Evolutionary conservation across 805 yeast species (phyloP), one percentile per base, ranked within the genome.

Genomic region (Komagataella populi): DNA sequence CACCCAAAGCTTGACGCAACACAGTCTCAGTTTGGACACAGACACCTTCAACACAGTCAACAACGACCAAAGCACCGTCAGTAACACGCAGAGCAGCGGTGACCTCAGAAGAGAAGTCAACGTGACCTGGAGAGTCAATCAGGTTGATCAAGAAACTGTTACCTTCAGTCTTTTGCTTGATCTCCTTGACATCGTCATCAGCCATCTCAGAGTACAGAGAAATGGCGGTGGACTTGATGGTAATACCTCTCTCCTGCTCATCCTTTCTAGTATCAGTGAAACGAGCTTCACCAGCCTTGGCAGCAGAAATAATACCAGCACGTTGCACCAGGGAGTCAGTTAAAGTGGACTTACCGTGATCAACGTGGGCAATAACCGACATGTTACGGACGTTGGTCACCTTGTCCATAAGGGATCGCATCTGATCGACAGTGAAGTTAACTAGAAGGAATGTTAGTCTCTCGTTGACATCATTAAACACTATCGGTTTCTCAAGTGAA

Each of bases 111-210:
- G 97, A 89, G 90, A 91, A 91, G 80, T 91, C 99, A 83, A 91
- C 98, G 97, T 91, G 99, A 87, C 99, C 99, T 77, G 99, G 99
- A 64, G 99, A 93, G 76, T 91, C 99, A 67, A 91, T 91, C 83
- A 91, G 83, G 88, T 91, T 91, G 65, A 91, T 83, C 78, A 91
- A 85, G 84, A 91, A 91, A 72, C 84, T 83, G 84, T 79, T 86
- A 75, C 98, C 98, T 18, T 71, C 84, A 60, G 93, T 83, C 77
- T 85, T 82, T 80, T 93, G 98, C 74, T 83, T 78, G 79, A 93
- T 91, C 64, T 82, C 87, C 73, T 84, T 85, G 60, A 78, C 82
- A 68, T 88, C 96, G 51, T 86, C 95, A 53, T 86, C 95, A 53
- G 68, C 64, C 84, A 89, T 81, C 72, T 86, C 84, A 65, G 97